Conservation (phyloP, 2,329 filamentous ascomycete species). For the Beauveria asiatica region DNA sequence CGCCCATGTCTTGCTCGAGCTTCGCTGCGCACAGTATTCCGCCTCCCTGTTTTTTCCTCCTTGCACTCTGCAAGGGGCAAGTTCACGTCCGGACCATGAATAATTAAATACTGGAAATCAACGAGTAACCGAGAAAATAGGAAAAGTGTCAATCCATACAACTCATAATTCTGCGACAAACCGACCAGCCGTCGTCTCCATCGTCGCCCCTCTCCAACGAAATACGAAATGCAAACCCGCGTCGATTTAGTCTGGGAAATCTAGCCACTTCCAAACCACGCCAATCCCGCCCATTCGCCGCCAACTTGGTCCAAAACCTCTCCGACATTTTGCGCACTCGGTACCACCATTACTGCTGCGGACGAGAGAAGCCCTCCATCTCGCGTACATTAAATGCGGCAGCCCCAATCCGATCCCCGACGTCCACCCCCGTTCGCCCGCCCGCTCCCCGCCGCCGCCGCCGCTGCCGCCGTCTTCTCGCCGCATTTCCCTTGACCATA, state of each 20-base stretch:
- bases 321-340: background rate
- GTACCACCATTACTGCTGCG: background rate
- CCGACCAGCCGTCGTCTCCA: background rate
- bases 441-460: constrained; percentile 2
- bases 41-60: background rate
- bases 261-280: background rate
- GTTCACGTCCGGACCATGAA: too few species aligned
- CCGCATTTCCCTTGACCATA: background rate
- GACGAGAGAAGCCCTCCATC: background rate
- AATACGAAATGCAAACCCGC: constrained; percentile 7
- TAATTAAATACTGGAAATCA: background rate
- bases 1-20: background rate
- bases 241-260: background rate
- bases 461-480: constrained; percentile 20
- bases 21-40: background rate
- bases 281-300: background rate
- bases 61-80: background rate
- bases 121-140: background rate
- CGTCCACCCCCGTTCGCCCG: background rate
- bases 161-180: background rate
- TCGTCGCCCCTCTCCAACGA: background rate
- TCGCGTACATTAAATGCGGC: constrained; percentile 5
- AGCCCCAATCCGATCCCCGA: background rate
- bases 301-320: background rate
- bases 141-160: background rate